Conservation (phyloP, 2,329 filamentous ascomycete genomes). For the Microdochium nivale region DNA sequence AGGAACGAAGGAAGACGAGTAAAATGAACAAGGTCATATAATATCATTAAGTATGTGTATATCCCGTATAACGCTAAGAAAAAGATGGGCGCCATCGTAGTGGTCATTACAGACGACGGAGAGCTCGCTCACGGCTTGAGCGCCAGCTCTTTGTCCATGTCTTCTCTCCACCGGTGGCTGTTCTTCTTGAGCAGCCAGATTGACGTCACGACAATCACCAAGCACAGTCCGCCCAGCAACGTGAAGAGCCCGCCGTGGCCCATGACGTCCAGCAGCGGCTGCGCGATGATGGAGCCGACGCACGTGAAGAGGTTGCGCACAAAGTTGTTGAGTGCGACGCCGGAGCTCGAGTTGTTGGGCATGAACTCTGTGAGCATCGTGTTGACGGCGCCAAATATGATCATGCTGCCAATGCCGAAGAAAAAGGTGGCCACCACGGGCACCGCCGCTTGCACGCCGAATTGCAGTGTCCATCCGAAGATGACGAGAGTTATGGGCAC, state of each 20-base stretch:
- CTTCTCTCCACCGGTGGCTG: constrained; percentile 52
- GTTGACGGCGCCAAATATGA: constrained; percentile 64
- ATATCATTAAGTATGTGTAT: no score
- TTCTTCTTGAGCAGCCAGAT: constrained; percentile 55
- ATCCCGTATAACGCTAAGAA: no score
- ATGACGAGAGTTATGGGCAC: constrained; percentile 64
- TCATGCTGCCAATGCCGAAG: constrained; percentile 72
- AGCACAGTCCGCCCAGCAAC: constrained; percentile 39
- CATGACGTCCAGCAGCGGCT: constrained; percentile 62
- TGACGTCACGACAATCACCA: constrained; percentile 46
- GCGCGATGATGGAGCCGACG: constrained; percentile 42
- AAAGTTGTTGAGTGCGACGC: constrained; percentile 77
- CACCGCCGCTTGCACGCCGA: constrained; percentile 57
- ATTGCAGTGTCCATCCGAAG: constrained; percentile 67
- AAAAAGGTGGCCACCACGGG: constrained; percentile 59
- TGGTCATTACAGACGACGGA: no score
- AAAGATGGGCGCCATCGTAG: no score
- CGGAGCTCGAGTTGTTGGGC: constrained; percentile 59
- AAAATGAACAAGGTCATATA: no score
- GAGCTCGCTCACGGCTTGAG: no score
- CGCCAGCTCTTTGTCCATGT: constrained; percentile 39
- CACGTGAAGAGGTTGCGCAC: constrained; percentile 71
- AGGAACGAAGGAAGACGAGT: no score
- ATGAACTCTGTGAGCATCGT: constrained; percentile 86
- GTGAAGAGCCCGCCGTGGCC: constrained; percentile 74